These are phyloP conservation scores for Hibiscus syriacus DNA, from an alignment of 345 rosid species.

Conservation along the genomic window DNA sequence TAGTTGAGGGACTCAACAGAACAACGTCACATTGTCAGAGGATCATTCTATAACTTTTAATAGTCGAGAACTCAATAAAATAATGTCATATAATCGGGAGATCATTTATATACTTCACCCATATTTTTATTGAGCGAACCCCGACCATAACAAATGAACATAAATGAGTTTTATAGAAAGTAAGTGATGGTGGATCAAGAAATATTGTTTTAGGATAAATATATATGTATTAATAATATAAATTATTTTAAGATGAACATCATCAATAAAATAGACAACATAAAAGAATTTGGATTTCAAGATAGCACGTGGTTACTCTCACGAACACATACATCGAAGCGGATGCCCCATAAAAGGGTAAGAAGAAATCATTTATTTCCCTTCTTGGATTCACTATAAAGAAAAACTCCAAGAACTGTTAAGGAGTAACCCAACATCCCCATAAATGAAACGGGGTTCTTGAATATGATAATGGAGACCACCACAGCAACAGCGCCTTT, in stretches of 20 bases:
- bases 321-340: not conserved
- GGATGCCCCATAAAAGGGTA: not conserved
- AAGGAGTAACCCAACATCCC: slow-evolving; percentile 57
- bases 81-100: no score
- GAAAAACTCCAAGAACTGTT: slow-evolving; percentile 43
- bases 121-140: not conserved
- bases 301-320: not conserved
- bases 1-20: no score
- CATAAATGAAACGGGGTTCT: slow-evolving; percentile 44
- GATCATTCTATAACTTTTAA: no score
- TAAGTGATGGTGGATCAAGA: not conserved
- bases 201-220: not conserved
- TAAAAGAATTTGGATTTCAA: no score
- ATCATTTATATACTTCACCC: no score
- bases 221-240: no score
- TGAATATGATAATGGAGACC: slow-evolving; percentile 47
- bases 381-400: slow-evolving; percentile 52
- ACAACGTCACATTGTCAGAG: no score
- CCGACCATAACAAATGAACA: not conserved
- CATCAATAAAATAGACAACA: no score
- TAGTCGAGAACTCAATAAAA: no score
- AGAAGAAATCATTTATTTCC: slow-evolving; percentile 26
- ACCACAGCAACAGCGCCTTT: slow-evolving; percentile 58
- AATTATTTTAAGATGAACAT: no score
- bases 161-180: not conserved